Evolutionary conservation across 2,329 filamentous ascomycete species (phyloP), one percentile per base, ranked within the genome.

Genomic region (Colletotrichum orchidophilum): DNA sequence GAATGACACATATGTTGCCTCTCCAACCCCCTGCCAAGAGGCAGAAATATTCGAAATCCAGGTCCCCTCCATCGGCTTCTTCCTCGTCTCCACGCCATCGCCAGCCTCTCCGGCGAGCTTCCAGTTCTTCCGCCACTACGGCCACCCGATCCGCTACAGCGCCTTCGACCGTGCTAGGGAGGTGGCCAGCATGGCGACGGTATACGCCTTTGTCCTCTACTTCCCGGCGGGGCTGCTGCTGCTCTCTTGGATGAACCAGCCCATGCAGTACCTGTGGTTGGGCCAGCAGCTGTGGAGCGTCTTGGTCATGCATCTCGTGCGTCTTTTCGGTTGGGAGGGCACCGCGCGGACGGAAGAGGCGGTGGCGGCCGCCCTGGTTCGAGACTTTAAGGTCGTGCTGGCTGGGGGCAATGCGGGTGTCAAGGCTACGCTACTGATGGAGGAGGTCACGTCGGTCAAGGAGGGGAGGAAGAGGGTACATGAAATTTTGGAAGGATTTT

Each of bases 101-200:
- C 18, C 60, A 27, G 60, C 39, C 33, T 49, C 60, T 13, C 60
- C 29, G 1, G 33, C 42, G 11, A 24, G 31, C 26, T 27, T 63
- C 29, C 46, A 52, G 70, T 76, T 76, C 57, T 73, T 74, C 61
- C 61, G 72, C n/a, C 75, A 76, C 65, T 76, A 75, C 49, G 49
- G 49, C 11, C 49, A 52, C 49, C 49, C 49, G 2, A 52, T 52
- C 21, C 49, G 49, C 49, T n/a, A 52, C 49, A 52, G 49, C 49
- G 21, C 49, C 21, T n/a, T 52, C 49, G 49, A 52, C 24, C 49
- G 49, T 9, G 24, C 49, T 26, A 52, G 49, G 21, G 49, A 52
- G 21, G 24, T 52, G 12, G 49, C 49, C 12, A 52, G 49, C 49
- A 52, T 52, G n/a, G 21, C 11, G 49, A 52, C 49, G 8, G 49